These are phyloP conservation scores for Ustilago crameri DNA, from an alignment of 1,284 basidiomycete genomes.

Conservation along the genomic window DNA sequence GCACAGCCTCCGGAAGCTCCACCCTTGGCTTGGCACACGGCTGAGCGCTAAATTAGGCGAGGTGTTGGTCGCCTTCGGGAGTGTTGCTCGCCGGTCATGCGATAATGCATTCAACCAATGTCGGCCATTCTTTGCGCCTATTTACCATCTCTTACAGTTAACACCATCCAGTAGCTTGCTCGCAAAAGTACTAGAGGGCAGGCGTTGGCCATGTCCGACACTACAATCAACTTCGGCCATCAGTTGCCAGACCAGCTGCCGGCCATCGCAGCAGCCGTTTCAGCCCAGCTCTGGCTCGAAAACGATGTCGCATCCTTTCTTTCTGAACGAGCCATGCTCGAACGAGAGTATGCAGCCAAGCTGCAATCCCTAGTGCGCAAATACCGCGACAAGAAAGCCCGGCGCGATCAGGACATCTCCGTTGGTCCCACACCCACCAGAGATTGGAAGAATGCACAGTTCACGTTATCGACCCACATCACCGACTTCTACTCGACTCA, in stretches of 20 bases:
- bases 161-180: too few species aligned
- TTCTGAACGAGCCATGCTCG: conserved; percentile 50
- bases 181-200: background rate
- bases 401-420: conserved; percentile 39
- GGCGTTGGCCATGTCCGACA: conserved; percentile 13
- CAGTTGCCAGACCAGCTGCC: conserved; percentile 44
- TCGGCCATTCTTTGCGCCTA: too few species aligned
- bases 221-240: conserved; percentile 25
- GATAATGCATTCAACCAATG: too few species aligned
- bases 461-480: conserved; percentile 27
- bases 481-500: conserved; percentile 27
- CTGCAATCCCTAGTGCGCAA: conserved; percentile 47
- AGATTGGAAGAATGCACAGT: conserved; percentile 45
- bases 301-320: conserved; percentile 45
- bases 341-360: conserved; percentile 52
- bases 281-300: conserved; percentile 43
- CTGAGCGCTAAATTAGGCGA: too few species aligned
- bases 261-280: conserved; percentile 34
- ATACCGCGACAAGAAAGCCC: conserved; percentile 43
- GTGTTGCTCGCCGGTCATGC: too few species aligned
- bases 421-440: conserved; percentile 47
- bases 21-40: too few species aligned
- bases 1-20: too few species aligned
- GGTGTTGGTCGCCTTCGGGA: too few species aligned
- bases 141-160: too few species aligned